Base-by-base conservation (phyloP, 306 rosid species). In the Cicer pinnatifidum region DNA sequence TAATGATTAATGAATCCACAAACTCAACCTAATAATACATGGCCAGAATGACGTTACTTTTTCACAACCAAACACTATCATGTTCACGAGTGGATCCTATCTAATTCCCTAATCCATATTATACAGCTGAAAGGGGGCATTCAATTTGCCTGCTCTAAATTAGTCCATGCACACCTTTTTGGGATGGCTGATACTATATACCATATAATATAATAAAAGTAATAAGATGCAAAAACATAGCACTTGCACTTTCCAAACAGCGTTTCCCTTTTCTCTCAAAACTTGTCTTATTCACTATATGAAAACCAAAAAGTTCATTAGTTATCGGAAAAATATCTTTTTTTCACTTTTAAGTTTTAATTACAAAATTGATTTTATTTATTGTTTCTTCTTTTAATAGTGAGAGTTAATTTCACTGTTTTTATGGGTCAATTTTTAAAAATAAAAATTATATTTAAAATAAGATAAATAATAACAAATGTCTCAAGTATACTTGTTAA, bases 1-100 rank as follows among this genome's bases (percentile, higher is more conserved):
- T 19, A 15, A 45, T 72, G 63, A 79, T 64, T 8, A 62, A 78
- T 48, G 20, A 77, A 75, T 65, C 20, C 46, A 40, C 37, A 9
- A 9, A 13, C 19, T 43, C 57, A 40, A 17, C 50, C 15, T 8
- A 77, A n/a, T 7, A 3, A n/a, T 7, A 1, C 57, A 9, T 65
- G 50, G 28, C 47, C 39, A 56, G 1, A 12, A 58, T 52, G 47
- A 75, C 50, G 41, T 57, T 6, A 1, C 5, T 59, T 44, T 43
- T 45, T 8, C 19, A 1, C 20, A 16, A 43, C 60, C 73, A 23
- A 40, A 68, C 28, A 7, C n/a, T 2, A 20, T 45, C 39, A 50
- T 45, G 63, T 52, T 53, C 37, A 9, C 5, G 35, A 28, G 35
- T 28, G 17, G 38, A 48, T 51, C 43, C 13, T 11, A 11, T 39